Base-by-base conservation (phyloP, 371 early-diverging fungal genomes). In the Lichtheimia hyalospora region DNA sequence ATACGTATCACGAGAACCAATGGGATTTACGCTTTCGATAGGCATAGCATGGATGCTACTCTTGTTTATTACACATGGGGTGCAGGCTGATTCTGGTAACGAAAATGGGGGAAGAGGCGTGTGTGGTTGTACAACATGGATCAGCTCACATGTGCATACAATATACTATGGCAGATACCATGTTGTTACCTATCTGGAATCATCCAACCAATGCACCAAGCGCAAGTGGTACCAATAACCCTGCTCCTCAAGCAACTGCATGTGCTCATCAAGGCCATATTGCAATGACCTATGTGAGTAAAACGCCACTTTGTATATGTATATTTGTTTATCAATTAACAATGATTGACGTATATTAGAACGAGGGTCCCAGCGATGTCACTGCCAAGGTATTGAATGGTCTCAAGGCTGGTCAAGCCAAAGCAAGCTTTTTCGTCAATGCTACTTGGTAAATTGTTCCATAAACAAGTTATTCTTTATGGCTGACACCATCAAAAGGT, bases 301-400 rank as follows among this genome's bases (percentile, higher is more conserved):
- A 5, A n/a, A 58, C 34, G 14, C 44, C 18, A 7, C 3, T 21
- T 4, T n/a, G 10, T n/a, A n/a, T 13, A 28, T 27, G 5, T 15
- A n/a, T 3, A 49, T 16, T 1, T 6, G 23, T 16, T 5, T 13
- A 27, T 13, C 25, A 23, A 5, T 42, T 1, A 53, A 44, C 20
- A 13, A 25, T 24, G 23, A 44, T 20, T 24, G 49, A 16, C 24
- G 6, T 48, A 3, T 51, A 5, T 21, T 61, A 84, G 83, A 81
- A 77, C 34, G 85, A 85, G 53, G 84, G 85, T 23, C 85, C 83
- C n/a, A 85, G 82, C 60, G 84, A 85, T 64, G 81, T 75, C 8
- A 83, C 83, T 0, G 77, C 74, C 34, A 78, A 79, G 57, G 81
- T 83, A 44, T 71, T 81, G 49, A 79, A 81, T 57, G 79, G 79